Evolutionary conservation across 2,329 filamentous ascomycete species (phyloP).

Genomic region (Blumeria hordei): DNA sequence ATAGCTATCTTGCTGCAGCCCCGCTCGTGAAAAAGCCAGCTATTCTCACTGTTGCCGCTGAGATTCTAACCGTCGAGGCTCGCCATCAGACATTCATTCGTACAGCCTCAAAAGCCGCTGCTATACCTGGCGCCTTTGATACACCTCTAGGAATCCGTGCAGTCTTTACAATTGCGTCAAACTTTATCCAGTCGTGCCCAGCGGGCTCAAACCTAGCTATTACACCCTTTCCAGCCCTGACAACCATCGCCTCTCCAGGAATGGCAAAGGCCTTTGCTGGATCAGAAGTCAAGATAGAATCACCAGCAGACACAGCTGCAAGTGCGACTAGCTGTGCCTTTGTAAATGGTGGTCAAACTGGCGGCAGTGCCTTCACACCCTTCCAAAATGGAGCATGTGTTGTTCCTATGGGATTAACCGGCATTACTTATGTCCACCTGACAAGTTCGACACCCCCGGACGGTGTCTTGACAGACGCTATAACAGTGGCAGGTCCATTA

Average conservation of each 20-base stretch:
- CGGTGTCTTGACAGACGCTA: constrained; percentile 32
- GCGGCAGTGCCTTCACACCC: constrained; percentile 33
- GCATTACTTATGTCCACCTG: constrained; percentile 43
- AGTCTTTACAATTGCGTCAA: constrained; percentile 49
- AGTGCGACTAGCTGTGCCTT: constrained; percentile 40
- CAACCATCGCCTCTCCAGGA: constrained; percentile 22
- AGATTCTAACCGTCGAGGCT: constrained; percentile 49
- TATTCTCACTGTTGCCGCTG: constrained; percentile 40
- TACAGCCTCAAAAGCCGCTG: constrained; percentile 27
- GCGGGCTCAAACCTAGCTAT: constrained; percentile 37
- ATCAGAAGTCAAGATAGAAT: constrained; percentile 23
- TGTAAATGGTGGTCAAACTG: constrained; percentile 31
- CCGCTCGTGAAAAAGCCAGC: constrained; percentile 33
- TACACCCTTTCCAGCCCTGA: constrained; percentile 34
- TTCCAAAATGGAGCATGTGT: constrained; percentile 31
- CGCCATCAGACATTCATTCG: constrained; percentile 54
- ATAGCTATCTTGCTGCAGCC: constrained; percentile 39
- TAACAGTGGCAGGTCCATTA: constrained; percentile 41
- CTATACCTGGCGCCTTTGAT: constrained; percentile 46
- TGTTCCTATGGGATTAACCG: constrained; percentile 35
- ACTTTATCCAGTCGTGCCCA: constrained; percentile 49
- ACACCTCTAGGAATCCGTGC: constrained; percentile 41
- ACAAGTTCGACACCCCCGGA: constrained; percentile 26
- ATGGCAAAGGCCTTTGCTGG: constrained; percentile 18
- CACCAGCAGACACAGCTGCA: constrained; percentile 18